Percentiles rank a stretch among this genome's conserved stretches.
These are phyloP conservation scores for Mytilinidion resinicola DNA, from an alignment of 495 filamentous ascomycete species.

Conservation along the genomic window DNA sequence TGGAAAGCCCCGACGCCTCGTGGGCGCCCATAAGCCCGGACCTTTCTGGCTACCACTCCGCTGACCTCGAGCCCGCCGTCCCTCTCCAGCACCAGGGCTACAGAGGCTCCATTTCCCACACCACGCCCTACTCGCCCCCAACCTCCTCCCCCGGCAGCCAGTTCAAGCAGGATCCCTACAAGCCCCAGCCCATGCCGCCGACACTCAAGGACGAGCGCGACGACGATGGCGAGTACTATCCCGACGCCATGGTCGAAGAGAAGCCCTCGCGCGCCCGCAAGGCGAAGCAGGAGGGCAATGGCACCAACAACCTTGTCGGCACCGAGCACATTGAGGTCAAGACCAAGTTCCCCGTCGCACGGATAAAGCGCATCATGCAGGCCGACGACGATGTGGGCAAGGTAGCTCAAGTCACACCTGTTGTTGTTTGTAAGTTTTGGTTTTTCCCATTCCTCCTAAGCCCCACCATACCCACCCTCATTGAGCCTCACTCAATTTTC, in stretches of 20 bases:
- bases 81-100: slow-evolving; percentile 31
- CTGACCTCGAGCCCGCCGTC: slow-evolving; percentile 19
- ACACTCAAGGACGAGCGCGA: slow-evolving; percentile 10
- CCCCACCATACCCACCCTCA: background rate
- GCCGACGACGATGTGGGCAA: slow-evolving; percentile 98
- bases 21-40: slow-evolving; percentile 36
- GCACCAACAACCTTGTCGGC: slow-evolving; percentile 13
- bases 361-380: slow-evolving; percentile 99
- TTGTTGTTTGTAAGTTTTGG: slow-evolving; percentile 71
- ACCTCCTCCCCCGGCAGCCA: slow-evolving; percentile 8
- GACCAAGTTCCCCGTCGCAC: slow-evolving; percentile 94
- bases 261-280: slow-evolving; percentile 8
- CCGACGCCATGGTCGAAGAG: slow-evolving; percentile 10
- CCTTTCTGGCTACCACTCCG: slow-evolving; percentile 29
- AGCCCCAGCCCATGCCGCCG: slow-evolving; percentile 17
- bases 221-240: slow-evolving; percentile 18
- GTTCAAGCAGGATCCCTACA: background rate
- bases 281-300: slow-evolving; percentile 12
- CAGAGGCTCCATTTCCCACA: slow-evolving; percentile 31
- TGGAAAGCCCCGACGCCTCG: slow-evolving; percentile 26
- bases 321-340: slow-evolving; percentile 58
- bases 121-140: slow-evolving; percentile 20
- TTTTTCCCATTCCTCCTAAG: background rate
- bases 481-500: background rate
- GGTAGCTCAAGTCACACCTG: slow-evolving; percentile 92